These are phyloP conservation scores for Thermoascus crustaceus DNA, from an alignment of 2,329 filamentous ascomycete genomes.

Conservation along the genomic window DNA sequence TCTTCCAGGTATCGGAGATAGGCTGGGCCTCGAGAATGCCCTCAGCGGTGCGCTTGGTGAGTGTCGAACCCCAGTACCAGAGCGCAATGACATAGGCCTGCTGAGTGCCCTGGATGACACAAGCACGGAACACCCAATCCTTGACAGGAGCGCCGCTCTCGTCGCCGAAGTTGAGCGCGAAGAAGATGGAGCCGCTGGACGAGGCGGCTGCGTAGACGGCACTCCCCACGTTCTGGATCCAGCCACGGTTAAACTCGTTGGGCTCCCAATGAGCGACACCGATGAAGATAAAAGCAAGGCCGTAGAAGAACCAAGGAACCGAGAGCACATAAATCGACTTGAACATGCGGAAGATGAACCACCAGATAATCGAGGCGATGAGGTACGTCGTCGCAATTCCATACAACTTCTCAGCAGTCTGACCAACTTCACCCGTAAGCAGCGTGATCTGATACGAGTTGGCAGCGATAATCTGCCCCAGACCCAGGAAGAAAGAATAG, in stretches of 20 bases:
- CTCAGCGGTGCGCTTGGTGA: conserved; percentile 23
- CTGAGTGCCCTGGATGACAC: conserved; percentile 58
- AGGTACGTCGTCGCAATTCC: conserved; percentile 53
- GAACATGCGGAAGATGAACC: conserved; percentile 52
- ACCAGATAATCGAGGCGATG: conserved; percentile 53
- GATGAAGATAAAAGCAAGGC: conserved; percentile 55
- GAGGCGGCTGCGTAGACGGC: conserved; percentile 56
- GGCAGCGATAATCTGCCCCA: conserved; percentile 56
- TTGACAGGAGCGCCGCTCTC: conserved; percentile 56
- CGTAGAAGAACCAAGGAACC: conserved; percentile 56
- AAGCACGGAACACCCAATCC: conserved; percentile 60
- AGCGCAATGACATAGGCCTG: conserved; percentile 57
- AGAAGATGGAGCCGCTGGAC: conserved; percentile 56
- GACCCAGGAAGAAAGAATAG: conserved; percentile 53
- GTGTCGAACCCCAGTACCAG: conserved; percentile 58
- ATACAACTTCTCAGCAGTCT: conserved; percentile 53
- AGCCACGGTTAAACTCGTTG: conserved; percentile 35
- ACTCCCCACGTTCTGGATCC: conserved; percentile 54
- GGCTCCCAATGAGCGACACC: conserved; percentile 51
- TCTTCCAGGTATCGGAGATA: conserved; percentile 37
- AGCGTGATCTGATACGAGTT: conserved; percentile 62
- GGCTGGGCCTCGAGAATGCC: conserved; percentile 32
- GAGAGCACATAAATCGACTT: conserved; percentile 52
- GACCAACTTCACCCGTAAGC: conserved; percentile 55
- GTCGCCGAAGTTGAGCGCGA: conserved; percentile 59